Evolutionary conservation across 768 basidiomycete genomes (phyloP).

Genomic region (Plicaturopsis crispa): DNA sequence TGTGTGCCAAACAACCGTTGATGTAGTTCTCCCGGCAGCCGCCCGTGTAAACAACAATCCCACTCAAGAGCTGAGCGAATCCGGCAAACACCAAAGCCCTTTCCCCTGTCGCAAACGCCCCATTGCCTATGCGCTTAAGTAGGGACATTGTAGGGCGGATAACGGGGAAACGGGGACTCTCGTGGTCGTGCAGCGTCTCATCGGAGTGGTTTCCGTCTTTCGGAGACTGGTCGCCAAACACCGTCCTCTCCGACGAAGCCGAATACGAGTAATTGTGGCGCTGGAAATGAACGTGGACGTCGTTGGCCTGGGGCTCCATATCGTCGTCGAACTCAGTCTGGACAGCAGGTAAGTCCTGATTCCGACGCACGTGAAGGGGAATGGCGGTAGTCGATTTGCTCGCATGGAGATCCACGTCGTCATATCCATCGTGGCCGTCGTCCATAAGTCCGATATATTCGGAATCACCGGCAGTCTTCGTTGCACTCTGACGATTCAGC

Average conservation of each 20-base stretch:
- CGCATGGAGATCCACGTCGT: constrained; percentile 35
- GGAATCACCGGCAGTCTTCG: constrained; percentile 14
- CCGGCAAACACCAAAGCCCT: constrained; percentile 64
- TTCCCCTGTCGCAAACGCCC: constrained; percentile 48
- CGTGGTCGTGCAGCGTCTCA: constrained; percentile 44
- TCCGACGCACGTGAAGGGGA: constrained; percentile 4
- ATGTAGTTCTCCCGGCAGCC: constrained; percentile 73
- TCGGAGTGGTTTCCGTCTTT: constrained; percentile 46
- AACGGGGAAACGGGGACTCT: constrained; percentile 10
- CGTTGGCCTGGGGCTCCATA: constrained; percentile 48
- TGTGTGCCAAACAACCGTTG: constrained; percentile 83
- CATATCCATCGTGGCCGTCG: constrained; percentile 49
- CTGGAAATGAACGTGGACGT: constrained; percentile 27
- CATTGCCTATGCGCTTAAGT: constrained; percentile 35
- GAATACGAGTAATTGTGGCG: constrained; percentile 37
- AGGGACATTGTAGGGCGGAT: constrained; percentile 18
- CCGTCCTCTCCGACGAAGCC: constrained; percentile 41
- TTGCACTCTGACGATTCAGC: constrained; percentile 17
- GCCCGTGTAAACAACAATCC: constrained; percentile 79
- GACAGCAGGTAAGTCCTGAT: constrained; percentile 5
- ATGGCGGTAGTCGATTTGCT: constrained; percentile 2
- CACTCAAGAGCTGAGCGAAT: constrained; percentile 56
- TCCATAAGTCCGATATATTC: constrained; percentile 56
- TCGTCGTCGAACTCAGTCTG: constrained; percentile 25
- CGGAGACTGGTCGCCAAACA: constrained; percentile 41